Base-by-base conservation (phyloP, 1,284 basidiomycete species). In the Melampsora americana region DNA sequence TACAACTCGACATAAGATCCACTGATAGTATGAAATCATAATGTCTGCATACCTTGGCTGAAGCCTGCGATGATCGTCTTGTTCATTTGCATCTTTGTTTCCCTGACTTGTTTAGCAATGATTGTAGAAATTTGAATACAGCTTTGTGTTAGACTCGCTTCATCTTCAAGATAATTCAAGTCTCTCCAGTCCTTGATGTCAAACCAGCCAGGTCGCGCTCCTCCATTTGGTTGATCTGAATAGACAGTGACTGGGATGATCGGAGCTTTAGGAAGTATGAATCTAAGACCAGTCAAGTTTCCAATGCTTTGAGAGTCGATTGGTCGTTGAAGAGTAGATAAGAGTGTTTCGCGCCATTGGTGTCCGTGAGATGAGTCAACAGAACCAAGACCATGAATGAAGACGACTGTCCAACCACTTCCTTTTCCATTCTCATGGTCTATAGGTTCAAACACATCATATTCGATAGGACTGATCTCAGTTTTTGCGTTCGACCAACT, bases 11-110 rank as follows among this genome's bases (percentile, higher is more conserved):
- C 2, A 59, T 9, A 7, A 1, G 20, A 56, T 5, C 6, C 28
- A 5, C 18, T 30, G n/a, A 30, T 14, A 9, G 50, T 16, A 59
- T 32, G 30, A 50, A 50, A 14, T 32, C 26, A 26, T 42, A 35
- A n/a, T 11, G 12, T 14, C 1, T 4, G 16, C 59, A 12, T 26
- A 69, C 67, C 67, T 30, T 69, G 67, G 23, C 50, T 59, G 50
- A 69, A 69, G 46, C 67, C 67, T 56, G 67, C 46, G 14, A 69
- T 53, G 35, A 69, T 69, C 14, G 67, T 69, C n/a, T 69, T 46
- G 23, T 69, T 69, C 23, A 69, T 35, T 59, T 69, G 67, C 50
- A 69, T 59, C 39, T 56, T 69, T 53, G 30, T 30, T 44, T 44
- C 7, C 23, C 26, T 28, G 30, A 39, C 32, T 59, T 69, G 48